Base-by-base conservation (phyloP, 1,284 basidiomycete genomes). In the Rhodotorula sp. region DNA sequence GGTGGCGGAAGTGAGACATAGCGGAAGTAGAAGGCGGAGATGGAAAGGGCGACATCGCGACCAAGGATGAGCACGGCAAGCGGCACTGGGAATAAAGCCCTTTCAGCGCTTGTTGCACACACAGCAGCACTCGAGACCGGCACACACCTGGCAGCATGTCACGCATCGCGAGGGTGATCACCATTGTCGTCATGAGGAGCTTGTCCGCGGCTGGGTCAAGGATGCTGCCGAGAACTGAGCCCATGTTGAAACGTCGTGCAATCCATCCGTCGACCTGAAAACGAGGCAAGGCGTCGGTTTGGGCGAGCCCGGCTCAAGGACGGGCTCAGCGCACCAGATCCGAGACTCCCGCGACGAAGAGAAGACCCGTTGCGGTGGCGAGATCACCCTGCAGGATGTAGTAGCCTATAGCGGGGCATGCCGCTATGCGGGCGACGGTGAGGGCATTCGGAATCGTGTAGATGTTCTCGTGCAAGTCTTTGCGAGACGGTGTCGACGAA, bases 141-240 rank as follows among this genome's bases (percentile, higher is more conserved):
- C 21, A 78, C 83, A 62, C 77, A 95, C 94, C 77, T n/a, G 96
- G 94, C 45, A 99, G 83, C 74, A 96, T 84, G 14, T 88, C 89
- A 76, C 91, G 90, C 84, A 91, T 87, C 0, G 91, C 88, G 67
- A 99, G 83, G 1, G 93, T 91, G 60, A 96, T 84, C 3, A 93
- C 93, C 80, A 99, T 85, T 1, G 95, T 97, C 1, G 96, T 97
- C 90, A 99, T 92, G 58, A 99, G 84, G 41, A 89, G 86, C 83
- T 99, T 99, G 86, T 99, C 96, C 3, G 97, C 96, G 0, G 95
- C 93, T 13, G 96, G 96, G 81, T 99, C 97, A 12, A 98, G 86
- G 70, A 99, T 95, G 17, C 91, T 92, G 16, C 96, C 96, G 49
- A 99, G 85, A 16, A 98, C 93, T 16, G 92, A 90, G 61, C 83